Evolutionary conservation across 306 rosid species (phyloP), one percentile per base, ranked within the genome.

Genomic region (Citrullus colocynthis): DNA sequence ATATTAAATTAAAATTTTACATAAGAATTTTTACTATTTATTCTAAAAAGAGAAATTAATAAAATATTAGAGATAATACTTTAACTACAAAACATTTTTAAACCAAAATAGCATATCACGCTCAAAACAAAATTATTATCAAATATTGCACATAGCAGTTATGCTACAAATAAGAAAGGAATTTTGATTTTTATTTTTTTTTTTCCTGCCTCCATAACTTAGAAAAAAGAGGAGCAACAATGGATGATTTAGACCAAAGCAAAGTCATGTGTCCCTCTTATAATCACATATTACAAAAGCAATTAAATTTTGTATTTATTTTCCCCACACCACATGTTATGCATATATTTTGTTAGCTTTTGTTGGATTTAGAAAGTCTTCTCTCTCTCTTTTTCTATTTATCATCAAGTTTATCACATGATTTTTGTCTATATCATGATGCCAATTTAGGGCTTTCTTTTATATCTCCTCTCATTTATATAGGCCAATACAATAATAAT

Each of bases 371-470:
- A 48, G 3, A 45, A 71, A 45, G 17, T 7, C 21, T 6, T 17
- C 28, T 49, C 24, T 67, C 74, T 6, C 75, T 70, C 24, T 70
- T 37, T 72, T 72, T 30, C 77, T 34, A 72, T 49, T 72, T 72
- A 72, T 72, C 60, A 48, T 72, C 77, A 72, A 49, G 24, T 72
- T 72, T 72, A 72, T 72, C 77, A 49, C 77, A 72, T 72, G 42
- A 72, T 3, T 13, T 51, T 72, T 72, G 74, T 67, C 74, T 67
- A 67, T 65, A 39, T 36, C 37, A 34, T 37, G 15, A 65, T 65
- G 30, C 74, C 28, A 67, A 67, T 42, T 67, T 67, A 67, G 36
- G 54, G 54, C 10, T 67, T 67, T 41, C 28, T 42, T 67, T 67
- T 39, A 10, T 42, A n/a, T 20, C 48, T 10, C 21, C 28, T 18